A percentile compares a stretch with the other conserved stretches of the same genome.
Conservation (phyloP, 495 filamentous ascomycete species). For the Annulohypoxylon bovei region DNA sequence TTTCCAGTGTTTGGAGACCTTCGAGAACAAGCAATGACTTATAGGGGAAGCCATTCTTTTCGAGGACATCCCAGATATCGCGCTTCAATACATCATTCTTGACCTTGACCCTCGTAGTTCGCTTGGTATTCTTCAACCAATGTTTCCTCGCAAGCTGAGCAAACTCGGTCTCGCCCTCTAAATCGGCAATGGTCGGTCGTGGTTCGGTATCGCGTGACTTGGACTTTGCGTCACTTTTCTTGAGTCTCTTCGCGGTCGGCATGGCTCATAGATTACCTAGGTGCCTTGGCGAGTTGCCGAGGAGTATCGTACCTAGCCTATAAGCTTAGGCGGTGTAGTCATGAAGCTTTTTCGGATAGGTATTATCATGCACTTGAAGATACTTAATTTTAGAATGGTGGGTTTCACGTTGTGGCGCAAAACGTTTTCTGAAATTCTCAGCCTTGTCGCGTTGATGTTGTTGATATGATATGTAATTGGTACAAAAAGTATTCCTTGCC, state of each 20-base stretch:
- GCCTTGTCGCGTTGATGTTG: slow-evolving; percentile 42
- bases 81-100: slow-evolving; percentile 86
- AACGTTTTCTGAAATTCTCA: slow-evolving; percentile 26
- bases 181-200: slow-evolving; percentile 53
- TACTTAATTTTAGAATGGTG: not conserved
- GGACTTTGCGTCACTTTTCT: slow-evolving; percentile 55
- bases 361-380: not conserved
- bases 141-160: slow-evolving; percentile 82
- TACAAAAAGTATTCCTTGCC: not conserved
- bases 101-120: slow-evolving; percentile 68
- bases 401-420: slow-evolving; percentile 32
- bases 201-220: slow-evolving; percentile 47
- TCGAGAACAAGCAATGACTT: slow-evolving; percentile 84
- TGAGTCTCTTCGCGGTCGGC: slow-evolving; percentile 59
- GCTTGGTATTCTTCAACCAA: slow-evolving; percentile 78
- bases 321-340: slow-evolving; percentile 5
- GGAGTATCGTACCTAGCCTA: slow-evolving; percentile 20
- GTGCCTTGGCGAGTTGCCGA: slow-evolving; percentile 25
- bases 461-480: slow-evolving; percentile 14
- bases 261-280: slow-evolving; percentile 43
- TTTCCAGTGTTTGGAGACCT: slow-evolving; percentile 89
- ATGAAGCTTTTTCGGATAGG: slow-evolving; percentile 16
- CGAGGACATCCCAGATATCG: slow-evolving; percentile 90
- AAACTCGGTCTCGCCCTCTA: slow-evolving; percentile 83
- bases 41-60: slow-evolving; percentile 79